phyloP scores from a whole-genome alignment of 768 basidiomycete species.

The Clavaria fumosa region DNA sequence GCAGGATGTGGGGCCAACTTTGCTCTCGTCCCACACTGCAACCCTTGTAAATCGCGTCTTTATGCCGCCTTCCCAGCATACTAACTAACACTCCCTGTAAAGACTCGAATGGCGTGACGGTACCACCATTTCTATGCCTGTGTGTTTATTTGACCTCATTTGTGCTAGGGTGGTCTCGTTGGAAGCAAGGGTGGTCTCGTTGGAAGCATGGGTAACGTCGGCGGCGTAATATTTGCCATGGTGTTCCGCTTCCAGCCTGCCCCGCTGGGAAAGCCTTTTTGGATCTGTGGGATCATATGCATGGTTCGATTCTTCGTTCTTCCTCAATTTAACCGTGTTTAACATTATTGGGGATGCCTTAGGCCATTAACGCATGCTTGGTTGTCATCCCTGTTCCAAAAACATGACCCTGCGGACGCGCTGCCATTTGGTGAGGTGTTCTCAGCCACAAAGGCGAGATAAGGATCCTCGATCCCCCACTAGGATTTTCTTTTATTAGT shows the following conservation, averaged over 20 bases:
- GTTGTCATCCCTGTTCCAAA: slow-evolving; percentile 16
- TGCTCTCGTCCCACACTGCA: slow-evolving; percentile 21
- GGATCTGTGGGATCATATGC: slow-evolving; percentile 30
- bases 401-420: too few relatives aligned
- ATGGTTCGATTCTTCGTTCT: slow-evolving; percentile 14
- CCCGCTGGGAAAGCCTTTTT: slow-evolving; percentile 26
- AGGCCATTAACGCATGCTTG: slow-evolving; percentile 14
- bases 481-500: too few relatives aligned
- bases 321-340: slow-evolving; percentile 1
- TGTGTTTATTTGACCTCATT: slow-evolving; percentile 11
- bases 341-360: not conserved
- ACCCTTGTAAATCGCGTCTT: slow-evolving; percentile 22
- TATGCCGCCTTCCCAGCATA: slow-evolving; percentile 13
- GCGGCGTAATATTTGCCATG: slow-evolving; percentile 34
- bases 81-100: too few relatives aligned
- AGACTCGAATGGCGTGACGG: slow-evolving; percentile 3
- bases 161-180: slow-evolving; percentile 23
- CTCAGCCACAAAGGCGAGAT: too few relatives aligned
- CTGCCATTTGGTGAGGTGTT: too few relatives aligned
- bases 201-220: slow-evolving; percentile 23
- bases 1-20: slow-evolving; percentile 4
- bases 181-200: too few relatives aligned
- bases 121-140: slow-evolving; percentile 15
- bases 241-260: slow-evolving; percentile 31
- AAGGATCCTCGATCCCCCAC: too few relatives aligned